phyloP scores from a whole-genome alignment of 2,329 filamentous ascomycete species.

The Epichloe sylvatica region DNA sequence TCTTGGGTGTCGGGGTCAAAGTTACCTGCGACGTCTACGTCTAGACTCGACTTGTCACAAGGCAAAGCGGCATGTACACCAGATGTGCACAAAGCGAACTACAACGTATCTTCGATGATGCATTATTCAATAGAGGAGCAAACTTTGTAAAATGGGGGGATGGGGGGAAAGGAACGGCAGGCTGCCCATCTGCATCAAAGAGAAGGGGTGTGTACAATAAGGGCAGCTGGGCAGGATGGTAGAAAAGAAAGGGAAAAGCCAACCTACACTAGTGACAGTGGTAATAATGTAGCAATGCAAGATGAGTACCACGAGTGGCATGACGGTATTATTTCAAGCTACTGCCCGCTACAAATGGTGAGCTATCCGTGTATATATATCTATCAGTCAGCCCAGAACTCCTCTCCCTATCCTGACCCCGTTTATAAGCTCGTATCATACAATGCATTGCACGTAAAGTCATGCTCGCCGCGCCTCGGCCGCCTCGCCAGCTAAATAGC shows the following conservation, averaged over 20 bases:
- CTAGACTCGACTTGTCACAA: no score
- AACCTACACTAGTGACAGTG: background rate
- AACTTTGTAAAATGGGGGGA: no score
- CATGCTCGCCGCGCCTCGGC: constrained; percentile 11
- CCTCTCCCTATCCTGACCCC: background rate
- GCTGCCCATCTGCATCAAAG: background rate
- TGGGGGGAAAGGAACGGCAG: background rate
- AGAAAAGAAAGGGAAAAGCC: background rate
- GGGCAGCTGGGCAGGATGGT: background rate
- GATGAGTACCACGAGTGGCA: background rate
- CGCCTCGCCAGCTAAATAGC: constrained; percentile 32
- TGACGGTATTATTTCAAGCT: no score
- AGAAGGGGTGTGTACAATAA: background rate
- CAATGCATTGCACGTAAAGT: background rate
- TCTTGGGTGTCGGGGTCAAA: background rate
- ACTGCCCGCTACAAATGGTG: no score
- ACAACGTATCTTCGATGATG: no score
- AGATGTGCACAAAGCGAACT: no score
- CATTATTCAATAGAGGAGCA: no score
- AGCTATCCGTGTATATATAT: no score
- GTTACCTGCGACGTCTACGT: no score
- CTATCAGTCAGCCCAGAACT: background rate
- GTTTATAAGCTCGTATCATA: background rate
- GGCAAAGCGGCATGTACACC: no score
- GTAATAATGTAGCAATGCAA: background rate